A percentile compares a stretch with the other conserved stretches of the same genome.
phyloP scores from a whole-genome alignment of 176 grass and related monocot genomes.

The Metroxylon sagu region DNA sequence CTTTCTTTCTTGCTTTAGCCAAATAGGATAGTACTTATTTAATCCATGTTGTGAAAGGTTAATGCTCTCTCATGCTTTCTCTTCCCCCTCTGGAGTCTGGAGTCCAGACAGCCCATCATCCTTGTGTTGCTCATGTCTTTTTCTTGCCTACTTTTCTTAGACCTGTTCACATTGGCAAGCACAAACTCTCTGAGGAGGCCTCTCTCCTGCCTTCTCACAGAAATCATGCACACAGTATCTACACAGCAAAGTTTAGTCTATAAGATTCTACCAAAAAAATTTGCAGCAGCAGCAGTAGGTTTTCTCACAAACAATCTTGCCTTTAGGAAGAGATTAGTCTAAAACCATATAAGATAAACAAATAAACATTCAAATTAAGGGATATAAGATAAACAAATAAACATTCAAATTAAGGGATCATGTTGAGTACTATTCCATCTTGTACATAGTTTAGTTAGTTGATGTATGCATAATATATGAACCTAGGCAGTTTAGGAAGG shows the following conservation, averaged over 20 bases:
- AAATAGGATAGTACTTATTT: background rate
- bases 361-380: too few species aligned
- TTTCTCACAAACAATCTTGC: too few species aligned
- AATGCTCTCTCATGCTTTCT: background rate
- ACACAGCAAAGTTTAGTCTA: background rate
- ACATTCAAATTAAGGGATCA: too few species aligned
- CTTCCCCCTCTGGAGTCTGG: background rate
- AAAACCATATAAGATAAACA: too few species aligned
- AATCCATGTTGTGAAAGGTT: constrained; percentile 1
- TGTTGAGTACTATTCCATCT: too few species aligned
- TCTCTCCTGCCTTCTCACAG: background rate
- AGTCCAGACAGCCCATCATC: constrained; percentile 5
- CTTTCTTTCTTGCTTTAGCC: background rate
- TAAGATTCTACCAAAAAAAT: too few species aligned
- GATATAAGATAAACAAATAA: too few species aligned
- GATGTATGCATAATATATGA: too few species aligned
- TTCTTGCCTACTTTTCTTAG: constrained; percentile 4
- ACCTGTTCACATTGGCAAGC: constrained; percentile 4
- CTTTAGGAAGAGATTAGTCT: too few species aligned
- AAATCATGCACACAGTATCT: background rate
- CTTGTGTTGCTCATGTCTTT: constrained; percentile 8
- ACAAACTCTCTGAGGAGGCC: background rate
- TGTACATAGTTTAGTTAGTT: too few species aligned
- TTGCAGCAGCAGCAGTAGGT: too few species aligned
- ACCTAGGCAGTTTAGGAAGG: too few species aligned